phyloP scores from a whole-genome alignment of 1,284 basidiomycete genomes.

The Malassezia yamatoensis region DNA sequence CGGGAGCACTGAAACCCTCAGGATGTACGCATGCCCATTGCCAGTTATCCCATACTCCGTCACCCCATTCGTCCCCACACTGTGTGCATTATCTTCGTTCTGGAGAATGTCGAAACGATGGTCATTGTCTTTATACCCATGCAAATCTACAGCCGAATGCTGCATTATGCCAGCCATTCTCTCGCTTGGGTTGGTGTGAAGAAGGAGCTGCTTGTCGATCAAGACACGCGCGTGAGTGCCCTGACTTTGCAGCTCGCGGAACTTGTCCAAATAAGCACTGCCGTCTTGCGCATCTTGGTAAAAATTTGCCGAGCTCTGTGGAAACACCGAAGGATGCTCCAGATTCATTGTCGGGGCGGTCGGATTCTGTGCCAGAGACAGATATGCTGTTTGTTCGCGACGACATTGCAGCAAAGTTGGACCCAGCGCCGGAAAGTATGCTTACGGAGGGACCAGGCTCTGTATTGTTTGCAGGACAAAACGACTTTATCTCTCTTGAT shows the following conservation, averaged over 20 bases:
- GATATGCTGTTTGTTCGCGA: constrained; percentile 14
- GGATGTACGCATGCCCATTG: constrained; percentile 36
- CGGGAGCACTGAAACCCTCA: constrained; percentile 27
- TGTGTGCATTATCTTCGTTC: constrained; percentile 37
- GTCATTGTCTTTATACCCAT: constrained; percentile 36
- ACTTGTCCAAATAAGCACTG: constrained; percentile 28
- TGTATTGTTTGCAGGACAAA: constrained; percentile 29
- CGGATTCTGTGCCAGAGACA: neutral
- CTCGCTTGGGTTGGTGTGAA: constrained; percentile 40
- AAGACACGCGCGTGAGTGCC: constrained; percentile 43
- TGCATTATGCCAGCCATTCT: constrained; percentile 31
- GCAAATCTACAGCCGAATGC: constrained; percentile 18
- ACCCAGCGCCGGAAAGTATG: constrained; percentile 7
- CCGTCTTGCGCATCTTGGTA: constrained; percentile 25
- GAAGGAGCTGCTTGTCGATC: constrained; percentile 23
- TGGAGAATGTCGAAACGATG: constrained; percentile 34
- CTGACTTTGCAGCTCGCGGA: constrained; percentile 37
- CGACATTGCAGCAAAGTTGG: constrained; percentile 5
- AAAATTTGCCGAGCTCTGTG: neutral
- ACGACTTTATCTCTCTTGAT: constrained; percentile 38
- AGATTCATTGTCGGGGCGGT: neutral
- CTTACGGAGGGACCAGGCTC: constrained; percentile 18
- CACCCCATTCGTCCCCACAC: constrained; percentile 34
- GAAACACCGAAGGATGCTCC: constrained; percentile 18
- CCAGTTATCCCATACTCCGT: constrained; percentile 31